Conservation (phyloP, 108 stramenopile genomes). For the Cylindrotheca closterium region DNA sequence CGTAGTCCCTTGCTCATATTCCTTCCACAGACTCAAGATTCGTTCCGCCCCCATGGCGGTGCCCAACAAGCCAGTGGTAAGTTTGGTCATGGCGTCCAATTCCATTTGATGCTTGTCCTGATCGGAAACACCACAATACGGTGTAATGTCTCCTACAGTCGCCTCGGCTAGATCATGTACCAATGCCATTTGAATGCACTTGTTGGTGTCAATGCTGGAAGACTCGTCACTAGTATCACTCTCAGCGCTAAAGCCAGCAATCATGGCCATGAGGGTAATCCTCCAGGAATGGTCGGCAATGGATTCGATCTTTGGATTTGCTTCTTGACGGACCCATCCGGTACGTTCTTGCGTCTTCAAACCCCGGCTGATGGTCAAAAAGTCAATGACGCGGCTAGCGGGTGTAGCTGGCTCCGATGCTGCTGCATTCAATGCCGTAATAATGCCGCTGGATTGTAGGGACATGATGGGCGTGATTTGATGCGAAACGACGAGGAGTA, state of each 20-base stretch:
- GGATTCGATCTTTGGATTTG: slow-evolving; percentile 55
- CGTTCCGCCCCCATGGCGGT: slow-evolving; percentile 40
- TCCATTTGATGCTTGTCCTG: slow-evolving; percentile 61
- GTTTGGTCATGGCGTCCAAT: slow-evolving; percentile 55
- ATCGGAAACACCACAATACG: slow-evolving; percentile 60
- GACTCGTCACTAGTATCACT: neutral
- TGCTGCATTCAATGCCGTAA: too few relatives aligned
- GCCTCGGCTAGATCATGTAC: slow-evolving; percentile 85
- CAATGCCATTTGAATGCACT: slow-evolving; percentile 68
- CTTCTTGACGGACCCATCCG: slow-evolving; percentile 64
- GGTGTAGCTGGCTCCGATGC: too few relatives aligned
- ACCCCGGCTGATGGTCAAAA: slow-evolving; percentile 54
- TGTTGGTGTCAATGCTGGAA: slow-evolving; percentile 39
- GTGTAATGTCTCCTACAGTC: slow-evolving; percentile 82
- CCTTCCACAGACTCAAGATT: slow-evolving; percentile 69
- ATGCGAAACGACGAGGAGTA: neutral
- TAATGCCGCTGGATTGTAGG: too few relatives aligned
- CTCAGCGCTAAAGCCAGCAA: slow-evolving; percentile 26
- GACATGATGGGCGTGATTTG: neutral
- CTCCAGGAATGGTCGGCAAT: slow-evolving; percentile 82
- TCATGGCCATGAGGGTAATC: slow-evolving; percentile 69
- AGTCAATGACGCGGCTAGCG: slow-evolving; percentile 48
- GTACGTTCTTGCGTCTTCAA: slow-evolving; percentile 76
- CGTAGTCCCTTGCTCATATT: slow-evolving; percentile 71
- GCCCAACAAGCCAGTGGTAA: slow-evolving; percentile 9